Base-by-base conservation (phyloP, 129 eudicot species). In the Chrysanthemum makinoi region DNA sequence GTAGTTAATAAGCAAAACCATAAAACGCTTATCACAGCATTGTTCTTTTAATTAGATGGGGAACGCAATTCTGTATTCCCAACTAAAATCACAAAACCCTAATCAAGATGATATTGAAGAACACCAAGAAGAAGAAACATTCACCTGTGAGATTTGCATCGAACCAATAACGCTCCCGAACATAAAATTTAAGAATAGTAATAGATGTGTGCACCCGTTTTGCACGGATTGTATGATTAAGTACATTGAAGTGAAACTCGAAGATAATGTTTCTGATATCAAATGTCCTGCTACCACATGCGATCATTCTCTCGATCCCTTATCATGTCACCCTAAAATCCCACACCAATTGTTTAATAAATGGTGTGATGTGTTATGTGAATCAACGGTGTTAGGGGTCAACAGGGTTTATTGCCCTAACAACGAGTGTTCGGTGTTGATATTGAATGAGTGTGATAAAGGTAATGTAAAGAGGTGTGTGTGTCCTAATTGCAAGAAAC, bases 81-180 rank as follows among this genome's bases (percentile, higher is more conserved):
- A 50, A 51, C 46, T 0, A 39, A 39, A 39, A 39, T 7, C 46
- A 1, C 46, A 24, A 22, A 18, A 47, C 56, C 26, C 33, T 66
- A 24, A 47, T 46, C 57, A 19, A 18, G 58, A 66, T 66, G 13
- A 66, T 2, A 2, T 15, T 6, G 7, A 39, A 33, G 24, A 33
- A n/a, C 10, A 63, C 11, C 13, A 63, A 46, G 53, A 72, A 68
- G 28, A 56, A 30, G 43, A 9, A 67, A 65, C 28, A 18, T 79
- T 81, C 79, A 87, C 83, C 13, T 87, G 89, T 68, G 86, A 87
- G 76, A 87, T 87, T 3, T 87, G 89, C 75, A 61, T 79, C 16
- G 87, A 87, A 30, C 85, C 87, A 9, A 57, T 82, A 9, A 33
- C 22, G 2, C 50, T 16, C 24, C 56, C 77, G 0, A 57, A 2